phyloP scores from a whole-genome alignment of 2,329 filamentous ascomycete genomes.

The Clarireedia monteithiana region DNA sequence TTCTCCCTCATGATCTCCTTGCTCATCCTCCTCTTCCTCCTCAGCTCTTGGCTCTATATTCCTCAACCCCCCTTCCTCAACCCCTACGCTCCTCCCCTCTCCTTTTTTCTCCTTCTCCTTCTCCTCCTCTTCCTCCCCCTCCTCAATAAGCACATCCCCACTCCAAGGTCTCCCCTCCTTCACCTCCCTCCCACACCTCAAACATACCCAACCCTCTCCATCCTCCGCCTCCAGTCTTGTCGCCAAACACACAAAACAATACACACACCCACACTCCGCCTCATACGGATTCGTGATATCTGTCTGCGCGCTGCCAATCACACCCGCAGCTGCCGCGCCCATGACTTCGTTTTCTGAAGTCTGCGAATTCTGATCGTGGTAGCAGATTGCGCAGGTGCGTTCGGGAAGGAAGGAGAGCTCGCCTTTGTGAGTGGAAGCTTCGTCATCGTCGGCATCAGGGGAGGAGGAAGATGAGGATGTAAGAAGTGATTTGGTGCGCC shows the following conservation, averaged over 20 bases:
- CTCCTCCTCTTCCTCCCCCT: conserved; percentile 16
- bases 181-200: conserved; percentile 77
- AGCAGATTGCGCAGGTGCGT: conserved; percentile 93
- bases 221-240: conserved; percentile 86
- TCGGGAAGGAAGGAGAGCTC: conserved; percentile 84
- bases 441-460: conserved; percentile 30
- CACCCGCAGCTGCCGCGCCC: conserved; percentile 58
- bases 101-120: not conserved
- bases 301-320: conserved; percentile 80
- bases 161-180: conserved; percentile 86
- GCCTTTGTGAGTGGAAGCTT: conserved; percentile 53
- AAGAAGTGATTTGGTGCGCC: conserved; percentile 55
- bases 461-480: conserved; percentile 6
- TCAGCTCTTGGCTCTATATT: too few relatives aligned
- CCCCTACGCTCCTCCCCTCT: too few relatives aligned
- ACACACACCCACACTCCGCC: conserved; percentile 81
- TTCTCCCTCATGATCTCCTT: too few relatives aligned
- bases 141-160: conserved; percentile 71
- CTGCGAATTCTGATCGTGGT: conserved; percentile 77
- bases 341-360: conserved; percentile 70
- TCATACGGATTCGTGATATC: conserved; percentile 97
- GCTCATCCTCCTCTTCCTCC: too few relatives aligned
- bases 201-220: conserved; percentile 86
- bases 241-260: conserved; percentile 94
- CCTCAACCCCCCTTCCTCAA: too few relatives aligned